phyloP scores from a whole-genome alignment of 768 basidiomycete genomes.

The Termitomyces sp. region DNA sequence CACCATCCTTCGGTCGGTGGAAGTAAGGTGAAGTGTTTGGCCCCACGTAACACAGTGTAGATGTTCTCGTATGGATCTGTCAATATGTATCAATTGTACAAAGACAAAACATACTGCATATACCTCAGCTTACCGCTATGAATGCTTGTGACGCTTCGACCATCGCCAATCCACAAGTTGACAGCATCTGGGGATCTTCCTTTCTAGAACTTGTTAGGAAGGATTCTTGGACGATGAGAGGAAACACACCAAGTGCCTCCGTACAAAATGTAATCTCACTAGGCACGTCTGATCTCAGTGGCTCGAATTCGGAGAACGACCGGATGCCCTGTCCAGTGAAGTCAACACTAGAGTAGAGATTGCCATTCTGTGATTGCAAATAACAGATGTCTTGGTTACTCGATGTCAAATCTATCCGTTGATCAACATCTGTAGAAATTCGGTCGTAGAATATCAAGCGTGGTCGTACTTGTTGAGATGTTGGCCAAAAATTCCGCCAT shows the following conservation, averaged over 20 bases:
- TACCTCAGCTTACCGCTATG: conserved; percentile 63
- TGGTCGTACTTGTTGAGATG: conserved; percentile 25
- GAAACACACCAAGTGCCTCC: conserved; percentile 64
- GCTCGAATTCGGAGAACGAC: conserved; percentile 51
- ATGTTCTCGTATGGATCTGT: conserved; percentile 82
- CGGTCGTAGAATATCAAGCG: not conserved
- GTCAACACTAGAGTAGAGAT: conserved; percentile 53
- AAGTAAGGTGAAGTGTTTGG: conserved; percentile 80
- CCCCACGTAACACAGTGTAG: conserved; percentile 80
- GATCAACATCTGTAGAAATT: not conserved
- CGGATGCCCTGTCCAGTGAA: conserved; percentile 27
- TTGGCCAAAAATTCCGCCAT: conserved; percentile 48
- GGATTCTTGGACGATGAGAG: not conserved
- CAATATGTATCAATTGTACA: not conserved
- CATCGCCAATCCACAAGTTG: conserved; percentile 89
- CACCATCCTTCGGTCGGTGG: conserved; percentile 89
- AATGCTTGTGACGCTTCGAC: conserved; percentile 72
- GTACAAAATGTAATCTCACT: conserved; percentile 68
- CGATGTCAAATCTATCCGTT: conserved; percentile 1
- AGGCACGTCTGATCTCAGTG: conserved; percentile 62
- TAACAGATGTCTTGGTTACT: conserved; percentile 46
- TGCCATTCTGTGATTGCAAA: conserved; percentile 91
- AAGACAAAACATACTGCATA: not conserved
- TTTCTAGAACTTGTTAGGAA: conserved; percentile 17
- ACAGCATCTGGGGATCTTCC: conserved; percentile 78